Conservation (phyloP, 1,284 basidiomycete genomes). For the Albatrellus sp. region DNA sequence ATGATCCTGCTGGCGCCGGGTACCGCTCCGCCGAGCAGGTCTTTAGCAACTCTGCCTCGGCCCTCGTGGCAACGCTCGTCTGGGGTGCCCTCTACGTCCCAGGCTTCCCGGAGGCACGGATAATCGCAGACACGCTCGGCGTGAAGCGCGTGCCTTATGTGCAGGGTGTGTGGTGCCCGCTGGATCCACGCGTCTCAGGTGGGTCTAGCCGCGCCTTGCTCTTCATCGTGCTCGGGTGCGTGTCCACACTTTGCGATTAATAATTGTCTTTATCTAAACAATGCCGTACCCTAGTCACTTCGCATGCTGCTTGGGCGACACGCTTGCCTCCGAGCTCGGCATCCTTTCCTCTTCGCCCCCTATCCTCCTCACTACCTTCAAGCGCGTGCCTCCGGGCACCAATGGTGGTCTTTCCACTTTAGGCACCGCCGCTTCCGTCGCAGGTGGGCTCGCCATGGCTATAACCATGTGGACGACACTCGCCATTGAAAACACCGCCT, state of each 20-base stretch:
- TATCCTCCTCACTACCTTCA: conserved; percentile 62
- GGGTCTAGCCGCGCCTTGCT: conserved; percentile 50
- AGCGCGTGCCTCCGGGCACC: conserved; percentile 75
- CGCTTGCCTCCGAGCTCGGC: conserved; percentile 72
- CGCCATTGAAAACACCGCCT: conserved; percentile 45
- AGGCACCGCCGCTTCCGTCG: conserved; percentile 64
- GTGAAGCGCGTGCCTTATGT: conserved; percentile 14
- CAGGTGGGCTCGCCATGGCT: conserved; percentile 70
- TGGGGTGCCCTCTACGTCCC: conserved; percentile 40
- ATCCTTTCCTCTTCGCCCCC: conserved; percentile 65
- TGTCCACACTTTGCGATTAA: conserved; percentile 6
- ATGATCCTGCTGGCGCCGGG: conserved; percentile 52
- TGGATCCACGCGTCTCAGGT: conserved; percentile 23
- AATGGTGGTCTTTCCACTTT: conserved; percentile 77
- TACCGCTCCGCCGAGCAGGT: conserved; percentile 75
- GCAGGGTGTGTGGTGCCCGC: conserved; percentile 39
- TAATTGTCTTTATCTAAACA: background rate
- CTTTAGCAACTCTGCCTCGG: conserved; percentile 67
- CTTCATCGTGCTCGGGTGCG: conserved; percentile 60
- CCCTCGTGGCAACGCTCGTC: conserved; percentile 45
- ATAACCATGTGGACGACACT: conserved; percentile 46
- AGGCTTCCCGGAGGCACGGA: conserved; percentile 30
- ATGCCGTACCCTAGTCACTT: conserved; percentile 43
- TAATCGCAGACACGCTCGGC: conserved; percentile 12
- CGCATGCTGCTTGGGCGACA: conserved; percentile 76